phyloP scores from a whole-genome alignment of 805 yeast genomes.

The Spathaspora hagerdaliae region DNA sequence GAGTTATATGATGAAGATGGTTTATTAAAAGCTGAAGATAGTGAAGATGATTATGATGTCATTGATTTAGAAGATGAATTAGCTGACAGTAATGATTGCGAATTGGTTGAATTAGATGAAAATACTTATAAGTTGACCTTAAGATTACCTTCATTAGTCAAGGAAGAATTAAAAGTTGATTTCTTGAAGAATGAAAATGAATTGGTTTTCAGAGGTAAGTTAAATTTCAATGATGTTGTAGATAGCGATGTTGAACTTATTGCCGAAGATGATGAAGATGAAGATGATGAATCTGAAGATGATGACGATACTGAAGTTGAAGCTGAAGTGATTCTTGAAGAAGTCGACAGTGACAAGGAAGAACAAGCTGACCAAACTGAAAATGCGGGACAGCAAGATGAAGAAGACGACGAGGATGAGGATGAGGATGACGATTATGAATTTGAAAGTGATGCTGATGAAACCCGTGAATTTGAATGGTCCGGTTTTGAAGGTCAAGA shows the following conservation, averaged over 20 bases:
- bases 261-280: slow-evolving; percentile 14
- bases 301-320: slow-evolving; percentile 11
- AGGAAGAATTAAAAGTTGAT: slow-evolving; percentile 37
- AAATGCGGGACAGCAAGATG: slow-evolving; percentile 9
- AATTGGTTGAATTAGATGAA: slow-evolving; percentile 35
- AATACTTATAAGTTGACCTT: slow-evolving; percentile 36
- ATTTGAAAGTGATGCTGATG: slow-evolving; percentile 5
- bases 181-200: slow-evolving; percentile 39
- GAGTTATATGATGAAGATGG: slow-evolving; percentile 12
- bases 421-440: slow-evolving; percentile 6
- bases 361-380: slow-evolving; percentile 4
- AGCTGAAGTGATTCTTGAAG: slow-evolving; percentile 3
- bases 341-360: slow-evolving; percentile 3
- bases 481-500: slow-evolving; percentile 11
- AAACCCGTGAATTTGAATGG: slow-evolving; percentile 10
- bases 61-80: slow-evolving; percentile 41
- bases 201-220: slow-evolving; percentile 37
- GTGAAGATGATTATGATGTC: slow-evolving; percentile 31
- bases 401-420: slow-evolving; percentile 5
- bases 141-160: slow-evolving; percentile 38
- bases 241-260: slow-evolving; percentile 16
- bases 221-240: slow-evolving; percentile 27
- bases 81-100: slow-evolving; percentile 41
- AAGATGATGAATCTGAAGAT: slow-evolving; percentile 9
- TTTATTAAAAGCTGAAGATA: slow-evolving; percentile 25